These are phyloP conservation scores for Saccharomyces hybrid DNA, from an alignment of 1,139 yeast genomes.

Conservation along the genomic window DNA sequence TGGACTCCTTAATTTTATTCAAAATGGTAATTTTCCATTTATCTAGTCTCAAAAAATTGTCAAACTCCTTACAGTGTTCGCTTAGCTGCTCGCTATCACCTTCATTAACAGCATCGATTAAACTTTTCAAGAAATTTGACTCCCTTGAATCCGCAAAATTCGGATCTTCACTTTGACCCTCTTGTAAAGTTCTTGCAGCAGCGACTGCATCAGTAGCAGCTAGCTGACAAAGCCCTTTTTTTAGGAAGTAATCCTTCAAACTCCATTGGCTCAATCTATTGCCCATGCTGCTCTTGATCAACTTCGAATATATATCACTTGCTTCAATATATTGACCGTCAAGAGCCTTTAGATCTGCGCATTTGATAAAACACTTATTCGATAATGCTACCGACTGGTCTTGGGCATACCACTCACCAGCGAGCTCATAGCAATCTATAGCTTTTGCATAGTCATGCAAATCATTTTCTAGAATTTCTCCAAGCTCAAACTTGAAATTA, in stretches of 20 bases:
- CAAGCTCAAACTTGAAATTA: conserved; percentile 84
- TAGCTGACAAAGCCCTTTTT: conserved; percentile 71
- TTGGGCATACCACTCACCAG: conserved; percentile 92
- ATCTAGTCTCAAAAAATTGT: conserved; percentile 83
- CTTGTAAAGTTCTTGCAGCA: conserved; percentile 63
- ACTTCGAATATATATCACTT: conserved; percentile 62
- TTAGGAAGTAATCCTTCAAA: conserved; percentile 82
- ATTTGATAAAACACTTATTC: conserved; percentile 78
- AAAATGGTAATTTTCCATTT: conserved; percentile 86
- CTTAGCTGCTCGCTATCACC: conserved; percentile 77
- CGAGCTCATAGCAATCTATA: conserved; percentile 72
- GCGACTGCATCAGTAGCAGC: conserved; percentile 83
- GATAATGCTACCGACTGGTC: conserved; percentile 91
- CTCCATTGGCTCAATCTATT: conserved; percentile 83
- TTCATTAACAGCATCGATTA: conserved; percentile 64
- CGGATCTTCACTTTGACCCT: conserved; percentile 65
- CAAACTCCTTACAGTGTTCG: conserved; percentile 70
- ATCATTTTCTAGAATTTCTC: conserved; percentile 71
- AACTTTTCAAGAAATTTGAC: conserved; percentile 52
- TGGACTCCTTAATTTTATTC: conserved; percentile 69
- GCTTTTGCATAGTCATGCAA: conserved; percentile 63
- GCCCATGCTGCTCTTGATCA: conserved; percentile 68
- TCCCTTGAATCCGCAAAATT: conserved; percentile 76
- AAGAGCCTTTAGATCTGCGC: conserved; percentile 84
- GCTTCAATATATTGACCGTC: conserved; percentile 67